A percentile compares a stretch with the other conserved stretches of the same genome.
phyloP scores from a whole-genome alignment of 352 stramenopile species.

The Phytophthora idaei region DNA sequence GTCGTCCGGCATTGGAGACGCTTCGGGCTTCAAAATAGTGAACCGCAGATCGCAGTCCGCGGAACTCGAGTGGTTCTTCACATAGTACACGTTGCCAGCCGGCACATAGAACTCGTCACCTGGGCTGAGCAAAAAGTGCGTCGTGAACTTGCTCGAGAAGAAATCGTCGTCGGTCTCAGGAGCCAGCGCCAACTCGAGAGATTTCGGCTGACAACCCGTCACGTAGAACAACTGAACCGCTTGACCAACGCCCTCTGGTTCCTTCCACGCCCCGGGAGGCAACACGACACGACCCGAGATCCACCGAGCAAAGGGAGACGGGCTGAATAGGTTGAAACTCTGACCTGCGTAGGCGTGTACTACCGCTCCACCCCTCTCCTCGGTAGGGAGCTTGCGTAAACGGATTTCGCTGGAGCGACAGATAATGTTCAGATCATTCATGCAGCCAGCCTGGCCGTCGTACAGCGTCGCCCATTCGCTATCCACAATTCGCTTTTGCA shows the following conservation, averaged over 20 bases:
- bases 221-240: slow-evolving; percentile 97
- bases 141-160: slow-evolving; percentile 91
- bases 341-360: slow-evolving; percentile 73
- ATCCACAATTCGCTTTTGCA: slow-evolving; percentile 61
- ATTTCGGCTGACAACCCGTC: slow-evolving; percentile 82
- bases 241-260: slow-evolving; percentile 93
- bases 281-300: slow-evolving; percentile 93
- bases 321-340: slow-evolving; percentile 87
- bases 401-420: slow-evolving; percentile 77
- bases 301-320: slow-evolving; percentile 78
- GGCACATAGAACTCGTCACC: slow-evolving; percentile 98
- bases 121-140: slow-evolving; percentile 92
- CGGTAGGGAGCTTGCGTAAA: slow-evolving; percentile 68
- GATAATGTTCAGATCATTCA: slow-evolving; percentile 86
- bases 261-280: slow-evolving; percentile 94
- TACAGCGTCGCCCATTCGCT: slow-evolving; percentile 80
- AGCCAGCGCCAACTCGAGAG: slow-evolving; percentile 76
- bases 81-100: slow-evolving; percentile 95
- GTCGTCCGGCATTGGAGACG: slow-evolving; percentile 18
- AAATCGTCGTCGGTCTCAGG: slow-evolving; percentile 76
- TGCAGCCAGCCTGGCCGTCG: slow-evolving; percentile 53
- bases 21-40: slow-evolving; percentile 92
- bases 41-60: slow-evolving; percentile 92
- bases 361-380: slow-evolving; percentile 52
- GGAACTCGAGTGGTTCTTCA: slow-evolving; percentile 95